Conservation (phyloP, 495 filamentous ascomycete genomes). For the Viridothelium virens region DNA sequence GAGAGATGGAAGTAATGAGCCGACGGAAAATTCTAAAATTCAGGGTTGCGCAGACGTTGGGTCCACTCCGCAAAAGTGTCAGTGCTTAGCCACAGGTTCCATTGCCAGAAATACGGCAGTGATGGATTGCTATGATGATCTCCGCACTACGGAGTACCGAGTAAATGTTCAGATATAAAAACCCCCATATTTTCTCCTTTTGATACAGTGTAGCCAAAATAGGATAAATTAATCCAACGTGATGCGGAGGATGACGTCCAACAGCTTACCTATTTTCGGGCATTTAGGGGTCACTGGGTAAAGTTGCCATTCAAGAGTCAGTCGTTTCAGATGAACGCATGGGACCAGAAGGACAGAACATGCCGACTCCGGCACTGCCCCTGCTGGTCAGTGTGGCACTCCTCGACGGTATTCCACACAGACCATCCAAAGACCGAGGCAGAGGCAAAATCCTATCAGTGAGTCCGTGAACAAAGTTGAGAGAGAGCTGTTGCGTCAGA, state of each 20-base stretch:
- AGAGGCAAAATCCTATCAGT: too few relatives aligned
- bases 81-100: too few relatives aligned
- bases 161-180: too few relatives aligned
- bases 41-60: not conserved
- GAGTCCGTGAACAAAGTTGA: too few relatives aligned
- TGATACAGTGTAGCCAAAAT: not conserved
- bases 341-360: not conserved
- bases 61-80: too few relatives aligned
- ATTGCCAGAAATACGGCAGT: too few relatives aligned
- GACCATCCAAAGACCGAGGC: too few relatives aligned
- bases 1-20: not conserved
- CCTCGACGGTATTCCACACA: not conserved
- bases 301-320: constrained; percentile 7
- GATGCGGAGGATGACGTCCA: not conserved
- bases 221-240: not conserved
- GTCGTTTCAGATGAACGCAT: constrained; percentile 7
- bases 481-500: too few relatives aligned
- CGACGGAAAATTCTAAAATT: not conserved
- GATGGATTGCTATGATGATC: too few relatives aligned
- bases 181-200: too few relatives aligned
- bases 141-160: too few relatives aligned
- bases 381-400: not conserved
- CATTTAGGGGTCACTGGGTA: not conserved
- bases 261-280: not conserved
- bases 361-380: not conserved